These are phyloP conservation scores for Rugonectria rugulosa DNA, from an alignment of 2,329 filamentous ascomycete species.

Conservation along the genomic window DNA sequence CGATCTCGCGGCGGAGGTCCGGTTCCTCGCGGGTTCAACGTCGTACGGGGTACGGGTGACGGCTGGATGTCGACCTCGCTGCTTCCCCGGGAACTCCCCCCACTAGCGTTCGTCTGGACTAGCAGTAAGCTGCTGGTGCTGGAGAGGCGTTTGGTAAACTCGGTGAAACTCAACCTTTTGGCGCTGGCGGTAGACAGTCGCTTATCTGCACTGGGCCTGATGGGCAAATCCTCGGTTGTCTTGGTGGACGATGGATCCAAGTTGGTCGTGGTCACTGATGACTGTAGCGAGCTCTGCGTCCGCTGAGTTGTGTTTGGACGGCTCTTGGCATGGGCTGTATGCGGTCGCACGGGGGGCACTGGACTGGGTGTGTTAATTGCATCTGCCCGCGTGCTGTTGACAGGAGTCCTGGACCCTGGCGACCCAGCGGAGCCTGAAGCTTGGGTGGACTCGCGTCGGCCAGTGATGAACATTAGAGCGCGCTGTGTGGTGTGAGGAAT, in stretches of 20 bases:
- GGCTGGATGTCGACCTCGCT: conserved; percentile 53
- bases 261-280: conserved; percentile 42
- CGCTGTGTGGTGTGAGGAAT: conserved; percentile 58
- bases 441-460: conserved; percentile 47
- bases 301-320: conserved; percentile 54
- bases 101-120: conserved; percentile 63
- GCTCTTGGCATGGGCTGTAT: conserved; percentile 60
- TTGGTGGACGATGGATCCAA: conserved; percentile 38
- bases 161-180: conserved; percentile 67
- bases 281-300: conserved; percentile 58
- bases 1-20: conserved; percentile 43
- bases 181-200: conserved; percentile 61
- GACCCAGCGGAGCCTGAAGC: conserved; percentile 45
- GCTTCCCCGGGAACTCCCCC: conserved; percentile 57
- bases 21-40: conserved; percentile 54
- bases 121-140: conserved; percentile 68
- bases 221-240: conserved; percentile 44
- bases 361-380: conserved; percentile 26
- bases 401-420: conserved; percentile 40
- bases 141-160: conserved; percentile 67
- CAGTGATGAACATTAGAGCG: conserved; percentile 59
- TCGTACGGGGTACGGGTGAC: conserved; percentile 44
- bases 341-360: conserved; percentile 52
- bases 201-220: conserved; percentile 50
- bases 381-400: conserved; percentile 45